Percentiles rank a stretch among this genome's conserved stretches.
phyloP scores from a whole-genome alignment of 768 basidiomycete species.

The Mrakia gelida region DNA sequence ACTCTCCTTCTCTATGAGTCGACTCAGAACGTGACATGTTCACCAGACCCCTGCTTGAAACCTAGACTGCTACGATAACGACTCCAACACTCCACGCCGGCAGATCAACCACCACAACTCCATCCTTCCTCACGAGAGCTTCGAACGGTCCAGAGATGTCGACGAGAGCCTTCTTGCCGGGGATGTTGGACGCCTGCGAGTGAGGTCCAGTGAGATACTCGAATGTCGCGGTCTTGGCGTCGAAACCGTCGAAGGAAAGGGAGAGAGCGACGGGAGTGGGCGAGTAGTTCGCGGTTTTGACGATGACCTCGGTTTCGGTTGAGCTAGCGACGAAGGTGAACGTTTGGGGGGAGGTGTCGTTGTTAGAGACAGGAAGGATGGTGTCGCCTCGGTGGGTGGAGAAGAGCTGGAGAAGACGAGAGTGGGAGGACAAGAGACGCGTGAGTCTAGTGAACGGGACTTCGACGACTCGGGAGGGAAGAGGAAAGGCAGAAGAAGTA shows the following conservation, averaged over 20 bases:
- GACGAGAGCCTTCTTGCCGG: too few relatives aligned
- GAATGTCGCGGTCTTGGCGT: background rate
- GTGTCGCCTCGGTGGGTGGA: slow-evolving; percentile 15
- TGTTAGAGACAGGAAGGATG: slow-evolving; percentile 7
- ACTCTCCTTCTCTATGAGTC: too few relatives aligned
- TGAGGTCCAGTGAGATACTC: slow-evolving; percentile 1
- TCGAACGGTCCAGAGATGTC: too few relatives aligned
- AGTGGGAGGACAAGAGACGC: background rate
- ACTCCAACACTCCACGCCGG: too few relatives aligned
- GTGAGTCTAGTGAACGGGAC: background rate
- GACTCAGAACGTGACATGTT: too few relatives aligned
- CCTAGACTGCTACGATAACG: too few relatives aligned
- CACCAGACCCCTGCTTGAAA: too few relatives aligned
- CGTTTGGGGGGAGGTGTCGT: slow-evolving; percentile 1
- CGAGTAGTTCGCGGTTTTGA: slow-evolving; percentile 19
- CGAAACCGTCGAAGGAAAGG: background rate
- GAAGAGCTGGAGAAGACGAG: slow-evolving; percentile 14
- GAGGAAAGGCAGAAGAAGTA: background rate
- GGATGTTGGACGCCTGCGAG: too few relatives aligned
- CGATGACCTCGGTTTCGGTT: background rate
- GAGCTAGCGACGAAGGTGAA: slow-evolving; percentile 12
- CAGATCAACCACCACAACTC: too few relatives aligned
- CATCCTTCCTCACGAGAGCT: too few relatives aligned
- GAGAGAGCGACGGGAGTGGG: slow-evolving; percentile 1
- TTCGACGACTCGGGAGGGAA: too few relatives aligned